phyloP scores from a whole-genome alignment of 495 filamentous ascomycete species.

The Neurospora sp. region DNA sequence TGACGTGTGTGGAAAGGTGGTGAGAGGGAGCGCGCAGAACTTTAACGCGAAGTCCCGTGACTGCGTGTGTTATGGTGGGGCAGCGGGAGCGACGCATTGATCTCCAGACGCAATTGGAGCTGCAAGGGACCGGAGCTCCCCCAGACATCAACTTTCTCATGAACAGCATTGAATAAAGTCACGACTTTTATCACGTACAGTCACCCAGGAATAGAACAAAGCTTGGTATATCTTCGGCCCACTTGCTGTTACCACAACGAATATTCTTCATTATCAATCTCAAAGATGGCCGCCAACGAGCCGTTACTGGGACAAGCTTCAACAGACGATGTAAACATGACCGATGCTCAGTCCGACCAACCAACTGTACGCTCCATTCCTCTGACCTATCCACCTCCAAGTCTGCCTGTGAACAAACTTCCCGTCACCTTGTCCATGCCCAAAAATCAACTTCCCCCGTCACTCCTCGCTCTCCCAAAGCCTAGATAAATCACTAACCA shows the following conservation, averaged over 20 bases:
- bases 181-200: background rate
- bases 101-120: background rate
- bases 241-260: background rate
- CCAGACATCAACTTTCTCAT: background rate
- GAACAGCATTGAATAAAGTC: background rate
- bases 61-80: conserved; percentile 7
- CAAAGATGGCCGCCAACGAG: background rate
- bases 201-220: background rate
- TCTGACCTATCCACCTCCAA: background rate
- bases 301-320: background rate
- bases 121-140: background rate
- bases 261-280: background rate
- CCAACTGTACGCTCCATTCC: conserved; percentile 6
- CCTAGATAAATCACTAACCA: conserved; percentile 9
- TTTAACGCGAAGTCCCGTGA: conserved; percentile 21
- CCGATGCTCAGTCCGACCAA: conserved; percentile 15
- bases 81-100: background rate
- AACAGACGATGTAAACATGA: conserved; percentile 19
- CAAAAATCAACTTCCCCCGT: background rate
- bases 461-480: background rate
- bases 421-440: background rate
- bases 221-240: background rate
- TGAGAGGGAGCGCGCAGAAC: background rate
- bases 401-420: background rate
- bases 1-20: background rate